Percentiles rank a stretch among this genome's conserved stretches.
Evolutionary conservation across 2,329 filamentous ascomycete species (phyloP).

Genomic region (Paraphoma chrysanthemicola): DNA sequence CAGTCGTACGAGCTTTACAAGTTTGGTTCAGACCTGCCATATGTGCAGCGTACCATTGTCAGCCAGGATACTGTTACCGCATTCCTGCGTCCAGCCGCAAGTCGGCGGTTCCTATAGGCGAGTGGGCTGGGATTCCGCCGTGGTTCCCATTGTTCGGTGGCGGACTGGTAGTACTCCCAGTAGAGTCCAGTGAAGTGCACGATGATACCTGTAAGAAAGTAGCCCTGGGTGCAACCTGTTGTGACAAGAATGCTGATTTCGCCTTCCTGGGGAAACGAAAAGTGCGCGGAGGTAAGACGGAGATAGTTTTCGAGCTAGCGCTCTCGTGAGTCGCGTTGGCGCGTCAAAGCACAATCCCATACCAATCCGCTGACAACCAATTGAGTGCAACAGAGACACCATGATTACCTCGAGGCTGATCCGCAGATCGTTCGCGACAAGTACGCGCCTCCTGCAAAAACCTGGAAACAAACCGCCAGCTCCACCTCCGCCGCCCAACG

Average conservation of each 20-base stretch:
- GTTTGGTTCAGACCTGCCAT: too few relatives aligned
- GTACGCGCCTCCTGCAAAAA: conserved; percentile 1
- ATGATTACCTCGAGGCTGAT: not conserved
- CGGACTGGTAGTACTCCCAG: too few relatives aligned
- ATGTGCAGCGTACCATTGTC: not conserved
- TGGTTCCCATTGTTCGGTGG: too few relatives aligned
- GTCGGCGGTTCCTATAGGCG: too few relatives aligned
- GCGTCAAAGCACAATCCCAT: not conserved
- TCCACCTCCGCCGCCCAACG: not conserved
- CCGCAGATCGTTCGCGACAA: not conserved
- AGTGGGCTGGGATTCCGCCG: too few relatives aligned
- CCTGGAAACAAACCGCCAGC: not conserved
- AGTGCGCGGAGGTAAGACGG: not conserved
- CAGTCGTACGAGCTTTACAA: too few relatives aligned
- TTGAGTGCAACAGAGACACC: not conserved
- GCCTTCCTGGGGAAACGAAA: not conserved
- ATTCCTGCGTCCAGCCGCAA: too few relatives aligned
- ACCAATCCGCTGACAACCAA: too few relatives aligned
- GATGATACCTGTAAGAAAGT: not conserved
- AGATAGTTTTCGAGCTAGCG: not conserved
- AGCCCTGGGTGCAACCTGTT: not conserved
- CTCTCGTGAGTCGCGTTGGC: not conserved
- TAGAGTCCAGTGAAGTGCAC: not conserved
- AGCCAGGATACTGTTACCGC: not conserved
- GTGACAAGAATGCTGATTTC: not conserved